Evolutionary conservation across 768 basidiomycete species (phyloP), one percentile per base, ranked within the genome.

Genomic region (Termitomyces sp.): DNA sequence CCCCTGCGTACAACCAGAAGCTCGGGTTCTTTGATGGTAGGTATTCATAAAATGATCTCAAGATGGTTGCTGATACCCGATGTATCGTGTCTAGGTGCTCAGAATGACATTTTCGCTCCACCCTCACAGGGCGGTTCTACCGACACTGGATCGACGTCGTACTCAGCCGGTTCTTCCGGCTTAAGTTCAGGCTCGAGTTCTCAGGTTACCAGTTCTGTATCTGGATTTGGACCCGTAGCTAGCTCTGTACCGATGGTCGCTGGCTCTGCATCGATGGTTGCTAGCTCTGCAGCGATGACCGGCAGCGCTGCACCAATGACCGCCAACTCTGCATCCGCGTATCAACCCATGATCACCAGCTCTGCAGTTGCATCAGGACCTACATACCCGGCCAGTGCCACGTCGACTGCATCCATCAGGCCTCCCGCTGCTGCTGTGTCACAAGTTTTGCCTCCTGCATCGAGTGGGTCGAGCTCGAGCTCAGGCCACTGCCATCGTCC

Each of bases 1-100:
- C 73, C 21, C 81, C 80, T 0, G 76, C 69, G 9, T 83, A 83
- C 60, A 83, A 81, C 58, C 55, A 56, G 41, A 80, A 79, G 61
- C 68, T 71, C 31, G 81, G 81, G 3, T 83, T 79, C 57, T 17
- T 63, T 1, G 74, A 79, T 58, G 80, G 80, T 78, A 52, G 56
- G 73, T 10, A 53, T 6, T 6, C 5, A 57, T 28, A 11, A 30
- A 8, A 15, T 51, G 50, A n/a, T 4, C 40, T 56, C 21, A 14
- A 10, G 8, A 17, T 23, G 15, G 41, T 57, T 30, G 38, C 55
- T 45, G 55, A 56, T 45, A 14, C 14, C n/a, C 14, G n/a, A 11
- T 6, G 47, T 5, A 9, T 7, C 51, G 55, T 43, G 51, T 59
- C 23, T 44, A 76, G 76, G 76, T 57, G 70, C 76, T 0, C 77